Evolutionary conservation across 2,329 filamentous ascomycete genomes (phyloP).

Genomic region (Cladosporium sphaerospermum): DNA sequence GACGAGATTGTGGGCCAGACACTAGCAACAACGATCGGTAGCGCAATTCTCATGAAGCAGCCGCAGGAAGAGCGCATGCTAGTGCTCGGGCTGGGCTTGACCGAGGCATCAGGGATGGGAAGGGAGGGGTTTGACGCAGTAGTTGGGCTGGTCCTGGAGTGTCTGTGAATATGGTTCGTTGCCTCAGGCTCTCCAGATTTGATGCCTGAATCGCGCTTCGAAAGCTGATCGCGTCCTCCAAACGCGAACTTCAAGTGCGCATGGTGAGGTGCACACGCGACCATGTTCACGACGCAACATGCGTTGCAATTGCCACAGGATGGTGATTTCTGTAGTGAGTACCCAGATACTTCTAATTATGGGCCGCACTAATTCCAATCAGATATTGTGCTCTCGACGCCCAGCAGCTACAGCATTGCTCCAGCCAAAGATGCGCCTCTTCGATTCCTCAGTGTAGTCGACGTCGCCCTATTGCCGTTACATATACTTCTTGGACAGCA

Average conservation of each 20-base stretch:
- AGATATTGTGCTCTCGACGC: conserved; percentile 8
- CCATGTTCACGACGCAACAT: conserved; percentile 6
- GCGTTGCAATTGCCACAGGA: not conserved
- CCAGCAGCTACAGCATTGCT: not conserved
- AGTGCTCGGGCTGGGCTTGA: conserved; percentile 53
- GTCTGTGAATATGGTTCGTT: conserved; percentile 1
- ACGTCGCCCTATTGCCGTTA: conserved; percentile 35
- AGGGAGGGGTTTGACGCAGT: conserved; percentile 36
- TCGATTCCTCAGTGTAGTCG: conserved; percentile 36
- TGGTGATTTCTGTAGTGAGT: not conserved
- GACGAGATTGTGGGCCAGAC: conserved; percentile 76
- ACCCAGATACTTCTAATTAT: not conserved
- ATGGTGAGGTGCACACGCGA: not conserved
- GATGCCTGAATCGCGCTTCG: not conserved
- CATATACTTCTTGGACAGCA: conserved; percentile 34
- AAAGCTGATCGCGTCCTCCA: not conserved
- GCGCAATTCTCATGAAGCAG: conserved; percentile 64
- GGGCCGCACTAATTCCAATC: not conserved
- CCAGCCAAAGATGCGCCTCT: conserved; percentile 11
- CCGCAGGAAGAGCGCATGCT: conserved; percentile 56
- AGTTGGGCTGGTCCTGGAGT: conserved; percentile 28
- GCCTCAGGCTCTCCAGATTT: not conserved
- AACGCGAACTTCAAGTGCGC: not conserved
- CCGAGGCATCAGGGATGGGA: conserved; percentile 31
- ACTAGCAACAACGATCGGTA: conserved; percentile 83